These are phyloP conservation scores for Botryotinia calthae DNA, from an alignment of 2,329 filamentous ascomycete species.

Conservation along the genomic window DNA sequence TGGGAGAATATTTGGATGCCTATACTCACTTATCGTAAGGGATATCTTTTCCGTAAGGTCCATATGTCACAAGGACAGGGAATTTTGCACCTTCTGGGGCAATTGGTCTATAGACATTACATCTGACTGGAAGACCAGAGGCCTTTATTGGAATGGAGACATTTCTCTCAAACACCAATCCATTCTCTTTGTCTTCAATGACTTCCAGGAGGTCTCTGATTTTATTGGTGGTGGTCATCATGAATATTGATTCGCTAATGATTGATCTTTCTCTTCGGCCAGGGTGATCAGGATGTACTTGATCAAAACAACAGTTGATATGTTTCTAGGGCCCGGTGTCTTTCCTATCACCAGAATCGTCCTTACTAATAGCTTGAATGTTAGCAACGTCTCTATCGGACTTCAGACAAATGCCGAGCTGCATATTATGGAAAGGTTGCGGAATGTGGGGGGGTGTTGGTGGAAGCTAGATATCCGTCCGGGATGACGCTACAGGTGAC, in stretches of 20 bases:
- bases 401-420: neutral
- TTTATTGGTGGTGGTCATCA: conserved; percentile 11
- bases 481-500: neutral
- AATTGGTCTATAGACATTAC: conserved; percentile 52
- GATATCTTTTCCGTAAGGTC: conserved; percentile 73
- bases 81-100: conserved; percentile 37
- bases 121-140: conserved; percentile 44
- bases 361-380: neutral
- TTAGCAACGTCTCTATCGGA: neutral
- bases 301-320: neutral
- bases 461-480: neutral
- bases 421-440: neutral
- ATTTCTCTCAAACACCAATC: conserved; percentile 22
- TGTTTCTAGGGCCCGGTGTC: neutral
- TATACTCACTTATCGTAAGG: conserved; percentile 52
- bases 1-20: neutral
- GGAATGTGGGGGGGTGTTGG: neutral
- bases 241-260: neutral
- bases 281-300: neutral
- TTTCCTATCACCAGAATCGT: neutral
- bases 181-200: conserved; percentile 27
- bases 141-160: conserved; percentile 46
- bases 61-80: conserved; percentile 68
- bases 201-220: conserved; percentile 25
- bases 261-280: neutral